Evolutionary conservation across 441 rosid species (phyloP).

Genomic region (Bruguiera hainesii): DNA sequence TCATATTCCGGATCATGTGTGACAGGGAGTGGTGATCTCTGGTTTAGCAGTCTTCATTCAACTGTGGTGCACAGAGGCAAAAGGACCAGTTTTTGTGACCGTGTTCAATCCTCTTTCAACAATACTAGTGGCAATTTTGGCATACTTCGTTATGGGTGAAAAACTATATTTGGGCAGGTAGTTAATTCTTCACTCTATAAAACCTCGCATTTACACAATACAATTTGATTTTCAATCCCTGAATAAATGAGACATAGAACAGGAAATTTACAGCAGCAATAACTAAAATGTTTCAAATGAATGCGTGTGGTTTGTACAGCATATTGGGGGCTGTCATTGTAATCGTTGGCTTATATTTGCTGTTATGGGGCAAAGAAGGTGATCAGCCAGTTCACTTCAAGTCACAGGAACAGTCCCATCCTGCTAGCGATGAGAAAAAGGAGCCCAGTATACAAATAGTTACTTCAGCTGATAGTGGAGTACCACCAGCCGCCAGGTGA

Average conservation of each 20-base stretch:
- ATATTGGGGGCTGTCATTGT: conserved; percentile 47
- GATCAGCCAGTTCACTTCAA: conserved; percentile 22
- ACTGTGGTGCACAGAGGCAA: conserved; percentile 57
- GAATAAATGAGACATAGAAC: not conserved
- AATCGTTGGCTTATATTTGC: conserved; percentile 51
- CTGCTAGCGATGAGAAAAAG: conserved; percentile 17
- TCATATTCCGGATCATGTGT: conserved; percentile 13
- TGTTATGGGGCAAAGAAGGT: conserved; percentile 64
- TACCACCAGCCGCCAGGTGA: conserved; percentile 14
- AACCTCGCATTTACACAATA: not conserved
- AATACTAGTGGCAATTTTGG: conserved; percentile 43
- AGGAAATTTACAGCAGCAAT: not conserved
- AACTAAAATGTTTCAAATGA: not conserved
- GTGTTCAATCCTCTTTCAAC: conserved; percentile 66
- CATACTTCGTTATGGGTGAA: conserved; percentile 57
- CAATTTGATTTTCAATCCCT: not conserved
- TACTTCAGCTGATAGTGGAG: conserved; percentile 21
- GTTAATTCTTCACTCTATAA: not conserved
- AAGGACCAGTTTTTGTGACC: conserved; percentile 68
- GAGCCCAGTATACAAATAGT: conserved; percentile 8
- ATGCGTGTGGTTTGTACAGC: conserved; percentile 33
- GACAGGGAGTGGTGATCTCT: conserved; percentile 57
- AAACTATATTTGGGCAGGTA: conserved; percentile 67
- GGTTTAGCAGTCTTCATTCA: conserved; percentile 43
- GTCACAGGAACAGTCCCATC: conserved; percentile 20